Base-by-base conservation (phyloP, 2,329 filamentous ascomycete genomes). In the Neurospora crassa region DNA sequence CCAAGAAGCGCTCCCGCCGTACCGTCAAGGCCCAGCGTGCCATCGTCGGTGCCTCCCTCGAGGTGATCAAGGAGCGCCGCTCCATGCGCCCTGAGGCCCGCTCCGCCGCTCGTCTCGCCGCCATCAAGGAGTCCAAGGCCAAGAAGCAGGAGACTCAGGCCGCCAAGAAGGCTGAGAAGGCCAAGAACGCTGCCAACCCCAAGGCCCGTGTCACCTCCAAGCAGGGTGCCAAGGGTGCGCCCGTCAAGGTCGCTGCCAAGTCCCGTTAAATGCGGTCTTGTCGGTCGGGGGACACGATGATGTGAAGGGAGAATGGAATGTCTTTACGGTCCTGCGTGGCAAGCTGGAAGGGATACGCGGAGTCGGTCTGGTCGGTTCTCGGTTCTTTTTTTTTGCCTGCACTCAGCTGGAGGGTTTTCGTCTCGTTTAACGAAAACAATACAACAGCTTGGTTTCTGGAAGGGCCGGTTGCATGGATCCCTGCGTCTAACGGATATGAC, bases 31-130 rank as follows among this genome's bases (percentile, higher is more conserved):
- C 92, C 84, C 96, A 99, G 90, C 94, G 96, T 89, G 95, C 92
- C 83, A 97, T 99, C 85, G 96, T 99, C 79, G 96, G 96, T 90
- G 96, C 96, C 79, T 97, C 96, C 76, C 94, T 99, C 85, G 96
- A 99, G 84, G 94, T 98, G 82, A 98, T 99, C 90, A 98, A 97
- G 91, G 96, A 99, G 91, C 93, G 93, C 87, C 94, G 96, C 82
- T 85, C 89, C 80, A 91, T 93, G 89, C 93, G 96, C 84, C 96
- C 96, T 79, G 96, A 98, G 88, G 95, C 94, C 83, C 94, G 96
- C 83, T 88, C 90, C 80, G 96, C 96, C 80, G 94, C 94, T 82
- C 95, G 96, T 82, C 87, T 88, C 78, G 87, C 90, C 79, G 95
- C 96, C 84, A 94, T 98, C 87, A 95, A 95, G 89, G 94, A 96